These are phyloP conservation scores for Irpex sp. DNA, from an alignment of 1,284 basidiomycete genomes.

Conservation along the genomic window DNA sequence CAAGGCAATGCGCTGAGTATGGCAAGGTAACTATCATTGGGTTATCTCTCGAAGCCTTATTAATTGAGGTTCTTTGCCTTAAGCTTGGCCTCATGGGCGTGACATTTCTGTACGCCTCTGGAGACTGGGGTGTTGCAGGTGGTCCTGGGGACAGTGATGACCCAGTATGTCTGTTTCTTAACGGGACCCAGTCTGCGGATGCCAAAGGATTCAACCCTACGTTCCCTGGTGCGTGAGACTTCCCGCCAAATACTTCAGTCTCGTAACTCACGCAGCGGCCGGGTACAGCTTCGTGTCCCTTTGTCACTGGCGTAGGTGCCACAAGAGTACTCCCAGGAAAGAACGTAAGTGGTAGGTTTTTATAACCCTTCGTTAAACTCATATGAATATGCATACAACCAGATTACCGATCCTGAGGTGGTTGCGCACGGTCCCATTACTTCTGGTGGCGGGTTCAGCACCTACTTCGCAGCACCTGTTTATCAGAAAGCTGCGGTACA, in stretches of 20 bases:
- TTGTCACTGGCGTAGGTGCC: constrained; percentile 59
- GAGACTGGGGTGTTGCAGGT: background rate
- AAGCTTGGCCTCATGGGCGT: background rate
- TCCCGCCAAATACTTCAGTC: background rate
- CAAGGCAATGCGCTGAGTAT: constrained; percentile 40
- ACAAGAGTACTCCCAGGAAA: constrained; percentile 52
- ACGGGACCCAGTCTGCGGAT: background rate
- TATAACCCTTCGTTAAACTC: background rate
- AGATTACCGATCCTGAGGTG: constrained; percentile 43
- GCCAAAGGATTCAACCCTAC: constrained; percentile 11
- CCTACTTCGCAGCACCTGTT: constrained; percentile 36
- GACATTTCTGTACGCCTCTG: background rate
- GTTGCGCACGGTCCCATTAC: background rate
- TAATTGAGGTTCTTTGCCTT: background rate
- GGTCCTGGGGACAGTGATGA: background rate
- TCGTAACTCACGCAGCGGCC: background rate
- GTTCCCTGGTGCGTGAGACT: constrained; percentile 6
- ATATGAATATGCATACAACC: background rate
- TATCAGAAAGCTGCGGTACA: background rate
- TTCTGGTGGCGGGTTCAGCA: constrained; percentile 37
- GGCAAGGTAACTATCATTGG: constrained; percentile 29
- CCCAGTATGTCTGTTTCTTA: background rate
- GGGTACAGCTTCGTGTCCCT: constrained; percentile 39
- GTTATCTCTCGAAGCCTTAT: background rate
- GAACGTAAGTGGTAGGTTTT: constrained; percentile 27